These are phyloP conservation scores for Trametopsis cervina DNA, from an alignment of 768 basidiomycete genomes.

Conservation along the genomic window DNA sequence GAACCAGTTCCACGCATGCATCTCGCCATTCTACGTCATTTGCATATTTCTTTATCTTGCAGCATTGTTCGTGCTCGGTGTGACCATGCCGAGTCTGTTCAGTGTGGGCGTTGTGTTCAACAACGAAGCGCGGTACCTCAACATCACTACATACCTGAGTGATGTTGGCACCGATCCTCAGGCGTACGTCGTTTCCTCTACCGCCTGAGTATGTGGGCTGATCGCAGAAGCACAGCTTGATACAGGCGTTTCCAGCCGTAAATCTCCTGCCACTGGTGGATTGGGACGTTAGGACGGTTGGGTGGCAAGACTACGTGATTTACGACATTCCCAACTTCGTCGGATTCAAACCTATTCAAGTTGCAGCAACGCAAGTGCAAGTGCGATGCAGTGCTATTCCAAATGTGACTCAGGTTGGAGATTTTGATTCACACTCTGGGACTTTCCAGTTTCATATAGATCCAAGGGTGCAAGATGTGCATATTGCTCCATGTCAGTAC, in stretches of 20 bases:
- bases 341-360: neutral
- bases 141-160: neutral
- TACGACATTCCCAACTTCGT: conserved; percentile 6
- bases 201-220: neutral
- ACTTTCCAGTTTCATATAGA: neutral
- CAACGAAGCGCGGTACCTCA: neutral
- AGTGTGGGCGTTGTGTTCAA: neutral
- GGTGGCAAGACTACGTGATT: neutral
- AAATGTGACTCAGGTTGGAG: neutral
- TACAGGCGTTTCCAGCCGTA: conserved; percentile 3
- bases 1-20: neutral
- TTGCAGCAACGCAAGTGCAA: neutral
- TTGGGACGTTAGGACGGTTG: neutral
- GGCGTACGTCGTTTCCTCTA: neutral
- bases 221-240: neutral
- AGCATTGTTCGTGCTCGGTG: neutral
- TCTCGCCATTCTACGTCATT: neutral
- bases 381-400: neutral
- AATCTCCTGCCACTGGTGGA: neutral
- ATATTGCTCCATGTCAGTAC: conserved; percentile 1
- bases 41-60: conserved; percentile 1
- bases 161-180: neutral
- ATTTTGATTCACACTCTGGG: neutral
- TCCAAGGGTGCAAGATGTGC: neutral
- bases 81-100: conserved; percentile 1